Evolutionary conservation across 1,284 basidiomycete genomes (phyloP).

Genomic region (Dichomitus squalens): DNA sequence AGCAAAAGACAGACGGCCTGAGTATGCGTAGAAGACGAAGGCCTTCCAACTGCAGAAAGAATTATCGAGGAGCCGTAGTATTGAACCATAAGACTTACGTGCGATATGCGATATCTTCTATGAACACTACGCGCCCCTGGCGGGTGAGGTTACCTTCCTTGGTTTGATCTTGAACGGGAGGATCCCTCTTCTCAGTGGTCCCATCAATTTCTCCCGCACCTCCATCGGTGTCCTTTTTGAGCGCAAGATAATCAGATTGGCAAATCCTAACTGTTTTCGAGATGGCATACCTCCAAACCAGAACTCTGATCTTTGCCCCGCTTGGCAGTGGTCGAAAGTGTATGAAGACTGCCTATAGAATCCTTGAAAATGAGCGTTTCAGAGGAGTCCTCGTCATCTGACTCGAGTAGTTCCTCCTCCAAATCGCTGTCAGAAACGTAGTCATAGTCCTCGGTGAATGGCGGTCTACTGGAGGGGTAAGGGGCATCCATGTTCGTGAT

Average conservation of each 20-base stretch:
- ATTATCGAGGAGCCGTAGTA: too few species aligned
- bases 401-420: constrained; percentile 17
- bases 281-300: too few species aligned
- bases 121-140: constrained; percentile 14
- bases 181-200: background rate
- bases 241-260: too few species aligned
- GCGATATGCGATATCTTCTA: constrained; percentile 22
- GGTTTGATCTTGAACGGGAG: background rate
- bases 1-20: constrained; percentile 18
- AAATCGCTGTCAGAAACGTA: constrained; percentile 31
- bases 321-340: too few species aligned
- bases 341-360: too few species aligned
- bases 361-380: too few species aligned
- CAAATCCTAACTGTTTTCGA: too few species aligned
- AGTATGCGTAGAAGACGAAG: constrained; percentile 26
- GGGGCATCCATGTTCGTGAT: constrained; percentile 13
- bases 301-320: too few species aligned
- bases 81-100: constrained; percentile 21
- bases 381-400: too few species aligned
- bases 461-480: constrained; percentile 6
- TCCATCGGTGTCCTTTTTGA: constrained; percentile 13
- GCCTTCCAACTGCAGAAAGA: constrained; percentile 20
- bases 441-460: constrained; percentile 15
- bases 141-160: background rate
- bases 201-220: background rate